A percentile compares a stretch with the other conserved stretches of the same genome.
phyloP scores from a whole-genome alignment of 352 stramenopile species.

The Pythium apleroticum region DNA sequence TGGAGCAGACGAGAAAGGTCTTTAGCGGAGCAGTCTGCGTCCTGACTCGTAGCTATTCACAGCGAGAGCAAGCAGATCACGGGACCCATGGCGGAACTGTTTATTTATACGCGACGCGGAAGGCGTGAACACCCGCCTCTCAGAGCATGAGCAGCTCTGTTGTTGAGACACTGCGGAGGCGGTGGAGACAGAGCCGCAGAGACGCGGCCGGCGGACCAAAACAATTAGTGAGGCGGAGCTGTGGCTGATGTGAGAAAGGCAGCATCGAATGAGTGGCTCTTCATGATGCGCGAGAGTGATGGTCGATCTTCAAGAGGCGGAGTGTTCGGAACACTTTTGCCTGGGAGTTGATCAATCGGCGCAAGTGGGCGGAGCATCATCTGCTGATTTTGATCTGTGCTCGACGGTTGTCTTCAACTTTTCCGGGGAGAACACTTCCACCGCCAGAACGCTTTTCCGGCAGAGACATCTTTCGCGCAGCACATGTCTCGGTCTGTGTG shows the following conservation, averaged over 20 bases:
- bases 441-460: neutral
- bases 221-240: no score
- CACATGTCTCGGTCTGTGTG: slow-evolving; percentile 7
- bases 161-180: neutral
- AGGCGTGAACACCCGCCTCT: neutral
- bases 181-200: neutral
- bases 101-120: neutral
- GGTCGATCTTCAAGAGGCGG: neutral
- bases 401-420: neutral
- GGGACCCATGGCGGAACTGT: no score
- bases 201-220: no score
- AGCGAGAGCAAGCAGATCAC: no score
- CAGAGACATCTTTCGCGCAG: slow-evolving; percentile 1
- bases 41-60: neutral
- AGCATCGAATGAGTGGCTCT: no score
- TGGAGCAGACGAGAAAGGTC: neutral
- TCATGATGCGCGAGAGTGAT: neutral
- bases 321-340: slow-evolving; percentile 4
- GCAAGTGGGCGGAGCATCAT: neutral
- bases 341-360: neutral
- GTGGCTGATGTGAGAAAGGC: neutral
- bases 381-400: slow-evolving; percentile 2
- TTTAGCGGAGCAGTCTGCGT: neutral
- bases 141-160: no score
- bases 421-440: neutral